Evolutionary conservation across 331 rosid genomes (phyloP).

Genomic region (Quercus lobata): DNA sequence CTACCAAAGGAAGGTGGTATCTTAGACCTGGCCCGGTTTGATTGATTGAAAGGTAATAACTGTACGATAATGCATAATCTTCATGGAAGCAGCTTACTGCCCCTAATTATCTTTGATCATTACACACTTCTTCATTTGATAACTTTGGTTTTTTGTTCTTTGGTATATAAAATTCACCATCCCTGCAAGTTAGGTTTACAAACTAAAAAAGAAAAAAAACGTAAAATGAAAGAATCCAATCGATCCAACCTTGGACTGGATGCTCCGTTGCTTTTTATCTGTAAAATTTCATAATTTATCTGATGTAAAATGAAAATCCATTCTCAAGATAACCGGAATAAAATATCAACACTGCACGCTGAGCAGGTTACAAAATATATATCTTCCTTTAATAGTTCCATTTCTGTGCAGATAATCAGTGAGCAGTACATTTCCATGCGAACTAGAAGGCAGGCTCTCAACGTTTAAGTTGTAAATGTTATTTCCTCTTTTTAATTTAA

Average conservation of each 20-base stretch:
- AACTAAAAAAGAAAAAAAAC: no score
- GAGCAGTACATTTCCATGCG: not conserved
- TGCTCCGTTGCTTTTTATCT: not conserved
- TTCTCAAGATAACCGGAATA: not conserved
- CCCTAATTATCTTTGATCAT: no score
- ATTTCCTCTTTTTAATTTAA: not conserved
- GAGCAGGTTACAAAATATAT: not conserved
- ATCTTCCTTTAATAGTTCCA: not conserved
- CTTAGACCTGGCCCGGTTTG: not conserved
- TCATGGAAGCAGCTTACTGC: no score
- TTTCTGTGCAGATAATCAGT: not conserved
- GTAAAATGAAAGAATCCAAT: no score
- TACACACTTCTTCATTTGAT: no score
- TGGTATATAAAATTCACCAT: no score
- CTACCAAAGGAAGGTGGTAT: not conserved
- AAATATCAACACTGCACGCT: not conserved
- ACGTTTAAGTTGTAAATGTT: not conserved
- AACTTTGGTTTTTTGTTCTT: no score
- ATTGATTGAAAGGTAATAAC: not conserved
- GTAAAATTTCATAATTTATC: not conserved
- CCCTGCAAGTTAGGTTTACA: no score
- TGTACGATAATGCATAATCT: no score
- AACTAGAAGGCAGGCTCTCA: not conserved
- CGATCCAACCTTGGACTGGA: not conserved
- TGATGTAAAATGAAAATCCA: not conserved